Conservation (phyloP, 768 basidiomycete genomes). For the Auricularia cornea region DNA sequence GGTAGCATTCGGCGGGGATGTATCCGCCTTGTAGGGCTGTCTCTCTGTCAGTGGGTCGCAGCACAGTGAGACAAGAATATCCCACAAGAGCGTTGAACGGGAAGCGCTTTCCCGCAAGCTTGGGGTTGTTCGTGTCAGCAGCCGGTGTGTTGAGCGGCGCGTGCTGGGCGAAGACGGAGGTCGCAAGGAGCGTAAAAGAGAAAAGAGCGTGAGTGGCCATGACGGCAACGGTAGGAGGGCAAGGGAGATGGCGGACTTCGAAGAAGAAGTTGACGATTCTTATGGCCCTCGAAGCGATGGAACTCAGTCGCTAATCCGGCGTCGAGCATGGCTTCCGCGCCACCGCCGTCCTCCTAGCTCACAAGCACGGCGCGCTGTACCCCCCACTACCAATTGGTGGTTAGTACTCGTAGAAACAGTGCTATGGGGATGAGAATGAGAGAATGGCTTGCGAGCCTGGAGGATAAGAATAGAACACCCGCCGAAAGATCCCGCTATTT, state of each 20-base stretch:
- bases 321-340: too few species aligned
- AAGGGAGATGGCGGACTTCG: slow-evolving; percentile 2
- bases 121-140: slow-evolving; percentile 14
- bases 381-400: too few species aligned
- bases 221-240: slow-evolving; percentile 5
- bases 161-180: slow-evolving; percentile 22
- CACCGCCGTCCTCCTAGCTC: too few species aligned
- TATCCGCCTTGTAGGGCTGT: slow-evolving; percentile 48
- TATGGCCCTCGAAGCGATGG: too few species aligned
- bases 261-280: neutral
- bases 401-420: too few species aligned
- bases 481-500: too few species aligned
- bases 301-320: too few species aligned
- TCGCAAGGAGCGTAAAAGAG: slow-evolving; percentile 22
- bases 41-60: too few species aligned
- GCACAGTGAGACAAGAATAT: neutral
- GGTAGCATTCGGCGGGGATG: slow-evolving; percentile 7
- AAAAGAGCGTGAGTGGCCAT: slow-evolving; percentile 31
- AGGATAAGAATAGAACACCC: too few species aligned
- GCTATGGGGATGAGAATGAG: too few species aligned
- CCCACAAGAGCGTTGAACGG: slow-evolving; percentile 14
- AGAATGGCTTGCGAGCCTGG: too few species aligned
- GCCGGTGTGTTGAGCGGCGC: slow-evolving; percentile 14
- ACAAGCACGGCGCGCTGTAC: too few species aligned
- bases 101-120: slow-evolving; percentile 19